These are phyloP conservation scores for Sarocladium strictum DNA, from an alignment of 2,329 filamentous ascomycete species.

Conservation along the genomic window DNA sequence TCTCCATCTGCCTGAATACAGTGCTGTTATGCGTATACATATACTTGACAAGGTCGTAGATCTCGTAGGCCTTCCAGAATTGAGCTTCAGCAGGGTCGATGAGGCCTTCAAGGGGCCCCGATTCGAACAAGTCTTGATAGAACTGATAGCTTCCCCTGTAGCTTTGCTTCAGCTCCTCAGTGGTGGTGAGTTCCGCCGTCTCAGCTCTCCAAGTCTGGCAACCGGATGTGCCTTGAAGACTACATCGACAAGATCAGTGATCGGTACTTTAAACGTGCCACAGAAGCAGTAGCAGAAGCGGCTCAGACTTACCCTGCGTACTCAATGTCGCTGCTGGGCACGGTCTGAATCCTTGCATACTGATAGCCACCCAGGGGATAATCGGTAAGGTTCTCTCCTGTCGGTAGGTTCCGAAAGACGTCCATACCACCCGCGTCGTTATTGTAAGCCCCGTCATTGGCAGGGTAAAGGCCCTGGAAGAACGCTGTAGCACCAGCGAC, in stretches of 20 bases:
- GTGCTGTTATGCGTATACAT: constrained; percentile 45
- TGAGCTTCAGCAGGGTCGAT: constrained; percentile 29
- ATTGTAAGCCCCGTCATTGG: constrained; percentile 38
- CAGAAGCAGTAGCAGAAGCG: neutral
- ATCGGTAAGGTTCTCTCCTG: constrained; percentile 42
- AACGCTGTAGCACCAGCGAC: constrained; percentile 69
- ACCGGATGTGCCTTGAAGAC: constrained; percentile 31
- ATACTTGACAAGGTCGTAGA: constrained; percentile 53
- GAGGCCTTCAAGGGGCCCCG: constrained; percentile 28
- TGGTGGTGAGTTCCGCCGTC: constrained; percentile 18
- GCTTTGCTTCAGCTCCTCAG: constrained; percentile 18
- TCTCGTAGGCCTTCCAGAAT: constrained; percentile 43
- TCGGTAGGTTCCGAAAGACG: constrained; percentile 34
- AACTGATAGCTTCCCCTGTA: constrained; percentile 27
- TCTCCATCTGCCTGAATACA: constrained; percentile 30
- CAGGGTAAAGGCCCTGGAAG: constrained; percentile 80
- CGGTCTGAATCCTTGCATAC: constrained; percentile 60
- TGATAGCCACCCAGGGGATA: constrained; percentile 75
- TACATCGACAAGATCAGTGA: constrained; percentile 14
- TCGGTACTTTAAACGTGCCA: neutral
- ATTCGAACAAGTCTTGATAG: constrained; percentile 37
- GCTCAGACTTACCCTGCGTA: constrained; percentile 37
- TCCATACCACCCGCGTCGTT: constrained; percentile 22
- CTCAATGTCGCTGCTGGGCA: constrained; percentile 38
- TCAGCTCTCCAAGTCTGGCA: constrained; percentile 33